phyloP scores from a whole-genome alignment of 495 filamentous ascomycete genomes.

The Aeminium ludgeri region DNA sequence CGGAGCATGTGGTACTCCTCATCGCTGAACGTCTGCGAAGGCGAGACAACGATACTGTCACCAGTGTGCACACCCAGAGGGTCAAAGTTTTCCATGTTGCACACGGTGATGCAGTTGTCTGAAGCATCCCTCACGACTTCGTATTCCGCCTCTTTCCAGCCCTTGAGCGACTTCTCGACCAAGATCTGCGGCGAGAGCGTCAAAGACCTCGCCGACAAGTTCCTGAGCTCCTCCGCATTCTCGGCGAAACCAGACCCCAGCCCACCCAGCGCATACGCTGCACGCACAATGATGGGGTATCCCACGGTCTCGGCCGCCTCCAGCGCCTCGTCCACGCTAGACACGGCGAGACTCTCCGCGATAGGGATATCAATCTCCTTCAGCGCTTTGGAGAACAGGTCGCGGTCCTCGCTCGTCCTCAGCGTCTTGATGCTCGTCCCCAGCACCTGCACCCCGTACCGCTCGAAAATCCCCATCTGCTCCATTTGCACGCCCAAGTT shows the following conservation, averaged over 20 bases:
- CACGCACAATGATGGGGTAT: conserved; percentile 94
- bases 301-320: conserved; percentile 71
- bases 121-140: conserved; percentile 91
- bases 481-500: conserved; percentile 97
- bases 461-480: conserved; percentile 86
- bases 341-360: conserved; percentile 82
- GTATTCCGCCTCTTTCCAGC: conserved; percentile 99
- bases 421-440: conserved; percentile 89
- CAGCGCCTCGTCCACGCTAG: conserved; percentile 77
- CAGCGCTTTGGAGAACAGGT: conserved; percentile 81
- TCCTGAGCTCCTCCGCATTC: conserved; percentile 79
- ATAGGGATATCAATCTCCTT: conserved; percentile 95
- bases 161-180: conserved; percentile 98
- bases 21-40: conserved; percentile 89
- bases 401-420: conserved; percentile 87
- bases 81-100: conserved; percentile 99
- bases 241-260: conserved; percentile 94
- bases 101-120: conserved; percentile 98
- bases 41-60: conserved; percentile 95
- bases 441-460: conserved; percentile 83
- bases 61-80: conserved; percentile 95
- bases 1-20: conserved; percentile 99
- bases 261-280: conserved; percentile 88
- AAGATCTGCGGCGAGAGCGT: conserved; percentile 93
- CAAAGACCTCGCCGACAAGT: conserved; percentile 80